phyloP scores from a whole-genome alignment of 768 basidiomycete species.

The Boletus vinaceobasis region DNA sequence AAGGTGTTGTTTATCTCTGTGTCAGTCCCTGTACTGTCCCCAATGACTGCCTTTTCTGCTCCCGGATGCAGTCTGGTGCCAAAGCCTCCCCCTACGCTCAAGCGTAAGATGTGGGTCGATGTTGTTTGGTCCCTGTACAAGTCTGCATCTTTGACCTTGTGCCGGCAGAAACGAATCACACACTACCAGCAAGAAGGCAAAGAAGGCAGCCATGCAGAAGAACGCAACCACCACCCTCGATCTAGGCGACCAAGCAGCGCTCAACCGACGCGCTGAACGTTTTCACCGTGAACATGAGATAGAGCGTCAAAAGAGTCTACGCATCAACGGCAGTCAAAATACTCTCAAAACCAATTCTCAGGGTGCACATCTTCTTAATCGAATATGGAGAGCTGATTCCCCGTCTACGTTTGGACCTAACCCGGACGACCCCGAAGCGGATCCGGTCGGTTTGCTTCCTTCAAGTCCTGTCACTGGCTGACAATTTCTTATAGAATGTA shows the following conservation, averaged over 20 bases:
- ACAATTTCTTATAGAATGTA: constrained; percentile 65
- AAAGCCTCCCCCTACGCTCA: constrained; percentile 54
- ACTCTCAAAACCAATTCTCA: constrained; percentile 45
- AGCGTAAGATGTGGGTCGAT: constrained; percentile 64
- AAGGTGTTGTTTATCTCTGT: constrained; percentile 47
- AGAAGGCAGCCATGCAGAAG: constrained; percentile 50
- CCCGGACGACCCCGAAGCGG: constrained; percentile 67
- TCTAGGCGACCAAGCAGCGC: constrained; percentile 62
- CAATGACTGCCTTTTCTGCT: constrained; percentile 16
- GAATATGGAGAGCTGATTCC: constrained; percentile 41
- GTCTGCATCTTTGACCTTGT: constrained; percentile 8
- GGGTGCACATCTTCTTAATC: constrained; percentile 53
- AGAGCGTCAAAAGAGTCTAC: constrained; percentile 60
- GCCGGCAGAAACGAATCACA: constrained; percentile 37
- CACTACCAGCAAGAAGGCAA: constrained; percentile 56
- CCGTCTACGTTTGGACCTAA: constrained; percentile 46
- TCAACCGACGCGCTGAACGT: constrained; percentile 77
- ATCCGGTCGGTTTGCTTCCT: constrained; percentile 50
- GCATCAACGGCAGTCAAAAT: constrained; percentile 29
- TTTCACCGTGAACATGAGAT: constrained; percentile 90
- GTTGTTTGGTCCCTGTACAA: not conserved
- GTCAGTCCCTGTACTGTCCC: constrained; percentile 9
- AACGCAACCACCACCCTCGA: constrained; percentile 41
- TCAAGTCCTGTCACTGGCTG: not conserved
- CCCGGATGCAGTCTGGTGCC: constrained; percentile 49